Base-by-base conservation (phyloP, 139 green algal genomes). In the Micromonas commoda region DNA sequence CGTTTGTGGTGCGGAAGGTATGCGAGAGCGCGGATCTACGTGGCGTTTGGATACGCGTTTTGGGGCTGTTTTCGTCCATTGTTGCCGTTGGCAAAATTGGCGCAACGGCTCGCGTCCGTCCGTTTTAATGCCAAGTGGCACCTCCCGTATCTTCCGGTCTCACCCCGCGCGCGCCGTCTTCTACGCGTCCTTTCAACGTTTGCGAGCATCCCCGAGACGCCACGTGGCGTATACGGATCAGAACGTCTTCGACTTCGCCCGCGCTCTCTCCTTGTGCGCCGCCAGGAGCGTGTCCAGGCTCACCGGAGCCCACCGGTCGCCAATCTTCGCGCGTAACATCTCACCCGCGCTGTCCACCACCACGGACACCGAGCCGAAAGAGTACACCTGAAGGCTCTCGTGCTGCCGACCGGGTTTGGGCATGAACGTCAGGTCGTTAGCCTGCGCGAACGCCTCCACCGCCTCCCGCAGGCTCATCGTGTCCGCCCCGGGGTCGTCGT, bases 301-400 rank as follows among this genome's bases (percentile, higher is more conserved):
- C 71, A 96, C 85, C 5, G 90, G 87, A 16, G 83, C 85, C 93
- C 93, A 98, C 19, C 81, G 71, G 16, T 85, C 86, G 1, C 84
- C 79, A 52, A 94, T 29, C 64, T 93, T 86, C 20, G 92, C 94
- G 21, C 84, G 77, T 16, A 98, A 77, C 16, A 86, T 9, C n/a
- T 88, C 82, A 28, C 76, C 64, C 6, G 66, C 66, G 6, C 78
- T 90, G 74, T 98, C 95, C 35, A 98, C 75, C 21, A 92, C 86
- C 32, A 92, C 86, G 79, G 82, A 93, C 1, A 98, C 85, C 35
- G 65, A 38, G n/a, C 92, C 95, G 86, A 98, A 97, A 24, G 71
- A 71, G 76, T 96, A 98, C 75, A 98, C 90, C 73, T 90, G 93
- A 71, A 97, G 82, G 19, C 94, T 92, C 37, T 96, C 88, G 53